phyloP scores from a whole-genome alignment of 2,329 filamentous ascomycete genomes.

The Lecanosticta acicola region DNA sequence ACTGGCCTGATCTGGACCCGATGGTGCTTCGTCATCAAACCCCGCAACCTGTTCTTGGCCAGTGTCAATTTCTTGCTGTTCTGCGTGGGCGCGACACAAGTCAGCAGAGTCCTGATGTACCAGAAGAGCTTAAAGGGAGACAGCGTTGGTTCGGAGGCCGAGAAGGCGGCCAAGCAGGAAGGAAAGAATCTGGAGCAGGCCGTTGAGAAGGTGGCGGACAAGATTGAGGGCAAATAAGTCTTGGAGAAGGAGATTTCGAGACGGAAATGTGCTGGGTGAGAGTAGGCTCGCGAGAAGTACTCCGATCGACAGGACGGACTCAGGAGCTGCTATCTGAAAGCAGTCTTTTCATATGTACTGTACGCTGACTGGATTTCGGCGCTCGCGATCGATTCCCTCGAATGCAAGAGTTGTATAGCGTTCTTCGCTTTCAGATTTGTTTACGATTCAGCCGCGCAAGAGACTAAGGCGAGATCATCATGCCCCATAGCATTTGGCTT shows the following conservation, averaged over 20 bases:
- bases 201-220: conserved; percentile 36
- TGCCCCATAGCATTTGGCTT: too few relatives aligned
- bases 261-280: background rate
- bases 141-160: conserved; percentile 40
- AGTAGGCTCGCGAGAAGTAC: background rate
- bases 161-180: conserved; percentile 33
- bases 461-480: too few relatives aligned
- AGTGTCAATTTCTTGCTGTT: conserved; percentile 98
- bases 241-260: background rate
- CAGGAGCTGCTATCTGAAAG: background rate
- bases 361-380: background rate
- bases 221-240: conserved; percentile 24
- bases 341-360: background rate
- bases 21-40: conserved; percentile 97
- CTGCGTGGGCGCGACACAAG: conserved; percentile 76
- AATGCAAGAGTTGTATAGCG: too few relatives aligned
- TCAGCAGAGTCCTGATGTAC: conserved; percentile 67
- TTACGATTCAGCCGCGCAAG: background rate
- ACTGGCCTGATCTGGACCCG: conserved; percentile 97
- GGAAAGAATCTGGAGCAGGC: conserved; percentile 30
- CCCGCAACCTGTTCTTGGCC: conserved; percentile 85
- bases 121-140: conserved; percentile 56
- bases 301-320: background rate
- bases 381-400: background rate
- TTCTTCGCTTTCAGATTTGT: background rate